Percentiles rank a stretch among this genome's conserved stretches.
phyloP scores from a whole-genome alignment of 495 filamentous ascomycete genomes.

The Aspergillus campestris region DNA sequence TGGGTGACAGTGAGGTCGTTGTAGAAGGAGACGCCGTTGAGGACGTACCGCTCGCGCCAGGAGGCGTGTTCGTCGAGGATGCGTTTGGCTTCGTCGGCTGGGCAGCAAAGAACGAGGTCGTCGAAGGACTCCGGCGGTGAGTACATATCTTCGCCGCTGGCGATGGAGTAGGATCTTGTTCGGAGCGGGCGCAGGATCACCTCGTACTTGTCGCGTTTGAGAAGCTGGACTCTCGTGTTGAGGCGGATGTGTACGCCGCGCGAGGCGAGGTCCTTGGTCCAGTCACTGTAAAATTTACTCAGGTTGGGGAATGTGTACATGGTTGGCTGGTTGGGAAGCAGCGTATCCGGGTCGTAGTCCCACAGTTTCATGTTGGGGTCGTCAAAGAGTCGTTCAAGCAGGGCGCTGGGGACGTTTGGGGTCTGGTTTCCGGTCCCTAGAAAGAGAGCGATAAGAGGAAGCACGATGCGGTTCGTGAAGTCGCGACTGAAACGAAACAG shows the following conservation, averaged over 20 bases:
- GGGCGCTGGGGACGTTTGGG: slow-evolving; percentile 62
- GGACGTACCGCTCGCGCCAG: slow-evolving; percentile 56
- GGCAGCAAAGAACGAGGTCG: slow-evolving; percentile 61
- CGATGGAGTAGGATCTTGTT: not conserved
- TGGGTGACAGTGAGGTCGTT: slow-evolving; percentile 84
- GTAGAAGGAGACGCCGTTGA: slow-evolving; percentile 68
- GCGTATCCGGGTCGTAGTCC: slow-evolving; percentile 62
- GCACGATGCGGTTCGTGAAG: slow-evolving; percentile 63
- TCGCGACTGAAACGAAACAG: slow-evolving; percentile 66
- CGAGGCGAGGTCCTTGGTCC: slow-evolving; percentile 49
- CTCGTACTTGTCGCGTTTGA: slow-evolving; percentile 48
- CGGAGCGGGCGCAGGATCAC: slow-evolving; percentile 32
- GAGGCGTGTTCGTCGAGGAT: slow-evolving; percentile 55
- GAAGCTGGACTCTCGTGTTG: slow-evolving; percentile 51
- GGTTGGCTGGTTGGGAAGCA: slow-evolving; percentile 60
- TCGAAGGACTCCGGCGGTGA: slow-evolving; percentile 47
- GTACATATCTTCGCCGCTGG: not conserved
- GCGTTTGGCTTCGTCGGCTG: slow-evolving; percentile 62
- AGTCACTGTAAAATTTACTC: slow-evolving; percentile 60
- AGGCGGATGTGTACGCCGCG: slow-evolving; percentile 60
- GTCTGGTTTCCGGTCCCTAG: slow-evolving; percentile 75
- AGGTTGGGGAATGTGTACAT: slow-evolving; percentile 81
- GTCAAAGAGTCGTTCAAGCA: slow-evolving; percentile 69
- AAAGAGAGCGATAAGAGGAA: slow-evolving; percentile 72
- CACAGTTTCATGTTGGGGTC: slow-evolving; percentile 68